Percentiles rank a stretch among this genome's conserved stretches.
Conservation (phyloP, 1,139 yeast genomes). For the Suhomyces taliae region DNA sequence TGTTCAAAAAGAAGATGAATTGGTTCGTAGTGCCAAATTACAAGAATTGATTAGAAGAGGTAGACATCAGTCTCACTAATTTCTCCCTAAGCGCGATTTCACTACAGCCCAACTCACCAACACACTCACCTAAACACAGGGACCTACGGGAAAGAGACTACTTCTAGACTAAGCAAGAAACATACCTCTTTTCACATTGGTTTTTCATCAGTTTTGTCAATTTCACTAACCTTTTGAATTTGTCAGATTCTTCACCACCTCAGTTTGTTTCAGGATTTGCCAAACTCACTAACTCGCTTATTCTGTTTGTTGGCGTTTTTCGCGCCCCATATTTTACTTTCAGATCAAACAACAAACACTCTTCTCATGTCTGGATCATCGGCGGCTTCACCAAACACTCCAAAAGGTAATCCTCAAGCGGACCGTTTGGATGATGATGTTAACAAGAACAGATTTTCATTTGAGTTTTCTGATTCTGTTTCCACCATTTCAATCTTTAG, state of each 20-base stretch:
- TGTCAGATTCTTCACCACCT: too few species aligned
- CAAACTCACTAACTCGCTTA: too few species aligned
- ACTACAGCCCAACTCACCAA: too few species aligned
- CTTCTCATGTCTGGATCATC: constrained; percentile 2
- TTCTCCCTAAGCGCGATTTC: too few species aligned
- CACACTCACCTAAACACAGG: too few species aligned
- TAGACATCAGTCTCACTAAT: constrained; percentile 40
- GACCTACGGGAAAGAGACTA: too few species aligned
- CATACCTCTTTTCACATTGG: too few species aligned
- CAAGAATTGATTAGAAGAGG: constrained; percentile 96
- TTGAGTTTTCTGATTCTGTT: constrained; percentile 23
- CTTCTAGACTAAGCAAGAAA: too few species aligned
- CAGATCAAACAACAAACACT: neutral
- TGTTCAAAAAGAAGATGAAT: constrained; percentile 85
- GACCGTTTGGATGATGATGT: constrained; percentile 2
- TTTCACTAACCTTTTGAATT: too few species aligned
- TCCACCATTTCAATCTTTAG: constrained; percentile 33
- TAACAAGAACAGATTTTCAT: constrained; percentile 13
- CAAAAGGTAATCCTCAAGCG: neutral
- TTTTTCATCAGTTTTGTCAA: too few species aligned
- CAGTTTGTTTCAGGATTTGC: too few species aligned
- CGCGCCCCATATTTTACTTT: neutral
- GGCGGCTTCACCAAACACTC: constrained; percentile 4
- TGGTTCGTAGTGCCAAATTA: constrained; percentile 91
- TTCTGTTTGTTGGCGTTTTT: neutral